Percentiles rank a stretch among this genome's conserved stretches.
These are phyloP conservation scores for Calophaca sinica DNA, from an alignment of 306 rosid genomes.

Conservation along the genomic window DNA sequence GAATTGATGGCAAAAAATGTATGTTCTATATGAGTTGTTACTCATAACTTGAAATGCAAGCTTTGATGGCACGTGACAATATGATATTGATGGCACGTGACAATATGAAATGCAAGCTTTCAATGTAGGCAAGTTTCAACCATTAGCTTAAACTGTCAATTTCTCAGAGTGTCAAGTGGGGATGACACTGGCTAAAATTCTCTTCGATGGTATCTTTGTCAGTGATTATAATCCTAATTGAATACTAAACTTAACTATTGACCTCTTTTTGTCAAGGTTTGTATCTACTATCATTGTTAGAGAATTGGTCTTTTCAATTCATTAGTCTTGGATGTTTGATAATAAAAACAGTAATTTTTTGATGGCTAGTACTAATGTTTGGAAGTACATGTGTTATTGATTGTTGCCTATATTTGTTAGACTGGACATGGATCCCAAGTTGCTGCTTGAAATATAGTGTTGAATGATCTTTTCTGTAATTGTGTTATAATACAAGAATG, in stretches of 20 bases:
- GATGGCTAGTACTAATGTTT: not conserved
- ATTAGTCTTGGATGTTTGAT: slow-evolving; percentile 29
- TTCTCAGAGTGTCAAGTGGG: slow-evolving; percentile 1
- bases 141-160: slow-evolving; percentile 24
- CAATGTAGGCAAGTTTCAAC: not conserved
- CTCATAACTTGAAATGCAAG: too few species aligned
- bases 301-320: not conserved
- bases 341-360: not conserved
- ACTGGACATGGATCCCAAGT: slow-evolving; percentile 14
- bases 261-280: slow-evolving; percentile 1
- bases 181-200: not conserved
- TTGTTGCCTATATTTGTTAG: slow-evolving; percentile 1
- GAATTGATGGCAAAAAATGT: too few species aligned
- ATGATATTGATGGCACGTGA: too few species aligned
- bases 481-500: not conserved
- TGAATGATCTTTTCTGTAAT: slow-evolving; percentile 5
- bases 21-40: too few species aligned
- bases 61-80: too few species aligned
- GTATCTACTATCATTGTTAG: not conserved
- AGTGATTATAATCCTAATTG: slow-evolving; percentile 23
- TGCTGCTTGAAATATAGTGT: not conserved
- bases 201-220: slow-evolving; percentile 5
- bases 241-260: not conserved
- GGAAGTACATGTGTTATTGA: not conserved
- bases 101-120: too few species aligned